A percentile compares a stretch with the other conserved stretches of the same genome.
Conservation (phyloP, 139 green algal genomes). For the Tetratostichococcus sp. region DNA sequence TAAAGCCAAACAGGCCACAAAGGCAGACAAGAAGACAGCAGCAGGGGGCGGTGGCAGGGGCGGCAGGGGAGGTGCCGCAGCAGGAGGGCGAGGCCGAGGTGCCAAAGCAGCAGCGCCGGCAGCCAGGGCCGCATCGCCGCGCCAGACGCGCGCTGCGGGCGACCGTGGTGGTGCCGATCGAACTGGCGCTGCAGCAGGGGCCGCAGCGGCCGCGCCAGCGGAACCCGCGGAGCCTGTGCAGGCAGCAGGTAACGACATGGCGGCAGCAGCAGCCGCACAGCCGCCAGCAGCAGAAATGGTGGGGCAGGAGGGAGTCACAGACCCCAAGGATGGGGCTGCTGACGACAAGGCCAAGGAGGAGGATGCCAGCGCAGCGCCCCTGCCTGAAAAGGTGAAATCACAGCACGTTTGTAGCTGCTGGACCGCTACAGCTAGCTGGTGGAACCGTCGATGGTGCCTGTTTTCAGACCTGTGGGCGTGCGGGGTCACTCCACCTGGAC, state of each 20-base stretch:
- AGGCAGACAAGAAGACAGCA: background rate
- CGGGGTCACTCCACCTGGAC: no score
- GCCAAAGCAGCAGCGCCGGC: background rate
- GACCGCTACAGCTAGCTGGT: no score
- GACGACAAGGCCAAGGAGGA: slow-evolving; percentile 38
- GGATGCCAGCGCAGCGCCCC: slow-evolving; percentile 51
- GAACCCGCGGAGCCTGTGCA: background rate
- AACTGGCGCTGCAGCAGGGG: background rate
- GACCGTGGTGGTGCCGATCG: background rate
- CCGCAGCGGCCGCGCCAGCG: background rate
- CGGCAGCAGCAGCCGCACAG: background rate
- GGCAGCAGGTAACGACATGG: background rate
- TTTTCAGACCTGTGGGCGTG: no score
- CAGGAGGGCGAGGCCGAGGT: no score
- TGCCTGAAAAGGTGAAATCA: slow-evolving; percentile 42
- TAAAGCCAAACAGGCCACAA: background rate
- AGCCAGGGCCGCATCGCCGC: background rate
- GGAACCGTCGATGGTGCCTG: no score
- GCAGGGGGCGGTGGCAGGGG: background rate
- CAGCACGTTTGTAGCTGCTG: no score
- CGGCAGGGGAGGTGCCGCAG: background rate
- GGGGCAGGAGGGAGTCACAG: background rate
- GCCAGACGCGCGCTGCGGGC: background rate
- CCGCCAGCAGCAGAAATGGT: background rate
- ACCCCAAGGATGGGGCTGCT: background rate